Evolutionary conservation across 2,329 filamentous ascomycete genomes (phyloP), one percentile per base, ranked within the genome.

Genomic region (Nothophoma quercina): DNA sequence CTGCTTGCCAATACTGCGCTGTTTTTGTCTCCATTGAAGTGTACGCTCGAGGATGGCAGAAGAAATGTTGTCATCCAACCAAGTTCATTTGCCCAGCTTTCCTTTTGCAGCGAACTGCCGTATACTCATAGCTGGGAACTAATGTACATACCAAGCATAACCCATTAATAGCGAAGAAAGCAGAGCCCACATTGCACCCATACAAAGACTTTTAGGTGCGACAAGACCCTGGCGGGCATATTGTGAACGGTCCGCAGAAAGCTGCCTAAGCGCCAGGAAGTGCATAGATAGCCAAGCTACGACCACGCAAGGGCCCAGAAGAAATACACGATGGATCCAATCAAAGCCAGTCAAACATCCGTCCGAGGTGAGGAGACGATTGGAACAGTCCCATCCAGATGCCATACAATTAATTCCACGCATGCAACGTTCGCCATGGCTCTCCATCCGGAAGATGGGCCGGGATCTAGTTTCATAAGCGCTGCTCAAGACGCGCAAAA

Each of bases 101-200:
- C 18, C 9, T 35, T 21, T n/a, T 29, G 38, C 38, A 47, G 23
- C 15, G 9, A 38, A 34, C 22, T 34, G 32, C 22, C 34, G 38
- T 43, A 33, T 44, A 47, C 43, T 44, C 44, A 48, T 53, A 44
- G 33, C 44, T 39, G 26, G n/a, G 41, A 15, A 29, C 22, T 48
- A 39, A 39, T 53, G 26, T 53, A 53, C 50, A 53, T 53, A 39
- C 29, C 33, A 50, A 55, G 34, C 45, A 44, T 49, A 32, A 55
- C 26, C 45, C 51, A 55, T 55, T 50, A 36, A 41, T 41, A 35
- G 34, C 30, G 40, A 39, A 32, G 28, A 40, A 41, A 22, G 38
- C 48, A 12, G 28, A 45, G 30, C 23, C 35, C 25, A 29, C 30
- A 10, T 41, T 22, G 35, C 43, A 55, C 40, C 45, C 15, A 22